Percentiles rank a stretch among this genome's conserved stretches.
Evolutionary conservation across 352 stramenopile species (phyloP).

Genomic region (Globisporangium cystogenes): DNA sequence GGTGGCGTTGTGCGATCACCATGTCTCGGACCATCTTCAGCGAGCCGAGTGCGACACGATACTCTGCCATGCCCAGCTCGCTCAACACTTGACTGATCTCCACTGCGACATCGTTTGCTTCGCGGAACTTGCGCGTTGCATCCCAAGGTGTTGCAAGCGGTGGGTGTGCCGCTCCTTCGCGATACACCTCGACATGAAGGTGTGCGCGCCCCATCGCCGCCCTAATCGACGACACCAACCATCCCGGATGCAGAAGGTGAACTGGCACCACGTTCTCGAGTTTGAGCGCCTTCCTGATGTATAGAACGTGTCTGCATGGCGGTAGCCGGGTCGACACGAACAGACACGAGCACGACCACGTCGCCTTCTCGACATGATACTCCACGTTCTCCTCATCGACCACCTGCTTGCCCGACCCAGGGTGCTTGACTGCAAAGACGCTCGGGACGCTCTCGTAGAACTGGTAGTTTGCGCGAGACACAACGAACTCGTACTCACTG

Average conservation of each 20-base stretch:
- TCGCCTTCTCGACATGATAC: slow-evolving; percentile 9
- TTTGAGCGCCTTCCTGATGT: slow-evolving; percentile 8
- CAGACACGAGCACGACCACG: slow-evolving; percentile 19
- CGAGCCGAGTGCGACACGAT: neutral
- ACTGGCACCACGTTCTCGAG: slow-evolving; percentile 13
- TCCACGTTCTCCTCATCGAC: slow-evolving; percentile 13
- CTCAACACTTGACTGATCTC: neutral
- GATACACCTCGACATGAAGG: neutral
- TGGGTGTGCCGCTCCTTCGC: too few species aligned
- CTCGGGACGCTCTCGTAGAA: slow-evolving; percentile 10
- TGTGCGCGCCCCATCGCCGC: neutral
- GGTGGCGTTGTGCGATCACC: neutral
- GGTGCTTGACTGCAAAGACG: slow-evolving; percentile 8
- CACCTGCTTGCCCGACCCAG: neutral
- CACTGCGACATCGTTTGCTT: neutral
- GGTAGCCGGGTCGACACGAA: slow-evolving; percentile 13
- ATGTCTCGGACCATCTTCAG: neutral
- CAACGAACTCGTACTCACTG: slow-evolving; percentile 12
- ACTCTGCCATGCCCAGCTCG: neutral
- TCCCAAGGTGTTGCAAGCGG: too few species aligned
- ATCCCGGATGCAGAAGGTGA: slow-evolving; percentile 9
- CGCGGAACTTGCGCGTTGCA: neutral
- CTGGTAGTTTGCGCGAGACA: slow-evolving; percentile 6
- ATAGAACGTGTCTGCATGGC: slow-evolving; percentile 14
- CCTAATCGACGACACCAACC: slow-evolving; percentile 4